phyloP scores from a whole-genome alignment of 2,329 filamentous ascomycete genomes.

The Fusarium robinianum region DNA sequence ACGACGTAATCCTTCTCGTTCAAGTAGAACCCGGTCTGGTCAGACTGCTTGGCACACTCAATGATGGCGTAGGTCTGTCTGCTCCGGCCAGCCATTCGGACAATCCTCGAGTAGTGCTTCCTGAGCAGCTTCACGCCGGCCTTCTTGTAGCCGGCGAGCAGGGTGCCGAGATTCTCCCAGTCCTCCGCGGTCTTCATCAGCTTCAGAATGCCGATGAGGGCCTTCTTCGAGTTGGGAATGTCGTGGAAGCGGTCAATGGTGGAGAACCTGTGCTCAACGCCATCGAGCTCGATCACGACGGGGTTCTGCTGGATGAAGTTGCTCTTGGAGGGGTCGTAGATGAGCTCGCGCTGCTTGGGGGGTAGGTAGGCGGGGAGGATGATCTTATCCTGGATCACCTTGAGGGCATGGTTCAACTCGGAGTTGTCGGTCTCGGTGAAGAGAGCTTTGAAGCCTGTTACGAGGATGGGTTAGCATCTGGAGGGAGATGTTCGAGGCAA shows the following conservation, averaged over 20 bases:
- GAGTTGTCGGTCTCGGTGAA: conserved; percentile 58
- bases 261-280: conserved; percentile 57
- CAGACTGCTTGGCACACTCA: conserved; percentile 53
- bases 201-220: conserved; percentile 45
- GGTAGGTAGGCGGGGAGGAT: conserved; percentile 66
- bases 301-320: conserved; percentile 58
- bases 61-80: conserved; percentile 53
- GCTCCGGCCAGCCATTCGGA: conserved; percentile 47
- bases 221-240: conserved; percentile 49
- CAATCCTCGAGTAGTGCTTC: conserved; percentile 45
- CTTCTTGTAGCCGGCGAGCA: conserved; percentile 56
- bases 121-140: conserved; percentile 46
- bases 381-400: conserved; percentile 59
- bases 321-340: conserved; percentile 54
- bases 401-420: conserved; percentile 58
- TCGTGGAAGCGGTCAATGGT: conserved; percentile 49
- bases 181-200: conserved; percentile 55
- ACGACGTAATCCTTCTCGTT: conserved; percentile 46
- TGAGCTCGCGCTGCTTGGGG: conserved; percentile 54
- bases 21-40: conserved; percentile 53
- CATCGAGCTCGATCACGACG: conserved; percentile 62
- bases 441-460: conserved; percentile 43
- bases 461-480: conserved; percentile 19
- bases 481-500: neutral
- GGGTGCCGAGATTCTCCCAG: conserved; percentile 56